A percentile compares a stretch with the other conserved stretches of the same genome.
phyloP scores from a whole-genome alignment of 805 yeast genomes.

The Lipomyces mesembrius region DNA sequence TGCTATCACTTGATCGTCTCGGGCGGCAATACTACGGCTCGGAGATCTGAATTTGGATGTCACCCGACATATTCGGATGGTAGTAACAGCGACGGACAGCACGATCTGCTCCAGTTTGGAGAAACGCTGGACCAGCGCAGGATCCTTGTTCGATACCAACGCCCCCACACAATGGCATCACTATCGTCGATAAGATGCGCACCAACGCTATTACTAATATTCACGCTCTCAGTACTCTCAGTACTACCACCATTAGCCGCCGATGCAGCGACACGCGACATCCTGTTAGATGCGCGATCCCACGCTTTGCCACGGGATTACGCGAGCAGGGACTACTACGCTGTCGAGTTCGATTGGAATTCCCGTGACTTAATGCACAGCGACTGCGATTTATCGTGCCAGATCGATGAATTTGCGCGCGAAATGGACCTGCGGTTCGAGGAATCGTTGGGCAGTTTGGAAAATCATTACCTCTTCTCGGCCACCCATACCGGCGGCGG shows the following conservation, averaged over 20 bases:
- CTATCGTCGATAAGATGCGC: background rate
- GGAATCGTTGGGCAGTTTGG: slow-evolving; percentile 28
- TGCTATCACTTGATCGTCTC: background rate
- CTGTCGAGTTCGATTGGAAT: slow-evolving; percentile 36
- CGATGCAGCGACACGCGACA: background rate
- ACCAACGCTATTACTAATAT: background rate
- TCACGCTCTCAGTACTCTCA: background rate
- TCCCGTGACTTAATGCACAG: slow-evolving; percentile 6
- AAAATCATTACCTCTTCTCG: slow-evolving; percentile 31
- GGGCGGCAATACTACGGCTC: background rate
- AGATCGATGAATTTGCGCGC: slow-evolving; percentile 17
- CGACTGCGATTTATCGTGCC: background rate
- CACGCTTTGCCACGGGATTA: slow-evolving; percentile 39
- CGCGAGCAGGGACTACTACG: slow-evolving; percentile 37
- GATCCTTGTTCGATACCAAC: background rate
- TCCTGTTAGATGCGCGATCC: slow-evolving; percentile 21
- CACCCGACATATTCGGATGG: background rate
- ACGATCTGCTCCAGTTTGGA: background rate
- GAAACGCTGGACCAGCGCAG: background rate
- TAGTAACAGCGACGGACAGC: background rate
- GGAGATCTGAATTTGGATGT: background rate
- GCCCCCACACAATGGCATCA: background rate
- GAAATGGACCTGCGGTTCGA: slow-evolving; percentile 28
- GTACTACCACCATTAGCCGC: background rate
- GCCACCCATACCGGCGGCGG: slow-evolving; percentile 11